Percentiles rank a stretch among this genome's conserved stretches.
Evolutionary conservation across 1,139 yeast genomes (phyloP).

Genomic region (Yamadazyma atmosphaerica): DNA sequence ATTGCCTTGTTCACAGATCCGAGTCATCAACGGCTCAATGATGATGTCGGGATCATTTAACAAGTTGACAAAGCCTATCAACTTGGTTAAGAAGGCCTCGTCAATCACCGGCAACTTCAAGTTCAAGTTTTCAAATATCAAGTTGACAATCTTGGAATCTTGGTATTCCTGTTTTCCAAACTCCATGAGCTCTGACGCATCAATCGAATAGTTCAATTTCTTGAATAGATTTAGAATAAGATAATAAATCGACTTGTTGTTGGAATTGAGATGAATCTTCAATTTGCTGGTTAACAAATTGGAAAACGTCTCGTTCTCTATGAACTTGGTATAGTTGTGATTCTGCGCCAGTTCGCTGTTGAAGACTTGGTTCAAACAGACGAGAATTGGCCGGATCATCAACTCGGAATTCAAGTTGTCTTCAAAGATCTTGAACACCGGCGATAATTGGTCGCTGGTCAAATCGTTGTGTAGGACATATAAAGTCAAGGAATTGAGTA

Average conservation of each 20-base stretch:
- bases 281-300: slow-evolving; percentile 7
- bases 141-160: slow-evolving; percentile 12
- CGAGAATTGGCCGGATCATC: slow-evolving; percentile 11
- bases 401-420: slow-evolving; percentile 13
- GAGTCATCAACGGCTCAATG: slow-evolving; percentile 8
- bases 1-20: slow-evolving; percentile 10
- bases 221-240: slow-evolving; percentile 13
- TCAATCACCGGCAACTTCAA: slow-evolving; percentile 8
- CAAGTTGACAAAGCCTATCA: slow-evolving; percentile 30
- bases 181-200: slow-evolving; percentile 8
- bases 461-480: slow-evolving; percentile 8
- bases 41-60: slow-evolving; percentile 17
- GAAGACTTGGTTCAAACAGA: slow-evolving; percentile 12
- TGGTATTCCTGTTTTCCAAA: slow-evolving; percentile 8
- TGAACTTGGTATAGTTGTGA: slow-evolving; percentile 10
- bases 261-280: slow-evolving; percentile 8
- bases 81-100: slow-evolving; percentile 12
- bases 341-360: slow-evolving; percentile 2
- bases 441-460: slow-evolving; percentile 1
- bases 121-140: slow-evolving; percentile 11
- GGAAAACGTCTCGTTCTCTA: slow-evolving; percentile 6
- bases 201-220: slow-evolving; percentile 11
- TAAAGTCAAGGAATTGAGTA: slow-evolving; percentile 12
- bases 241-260: slow-evolving; percentile 9
- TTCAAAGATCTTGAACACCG: slow-evolving; percentile 9